These are phyloP conservation scores for Nicotiana tomentosiformis DNA, from an alignment of 257 asterid species.

Conservation along the genomic window DNA sequence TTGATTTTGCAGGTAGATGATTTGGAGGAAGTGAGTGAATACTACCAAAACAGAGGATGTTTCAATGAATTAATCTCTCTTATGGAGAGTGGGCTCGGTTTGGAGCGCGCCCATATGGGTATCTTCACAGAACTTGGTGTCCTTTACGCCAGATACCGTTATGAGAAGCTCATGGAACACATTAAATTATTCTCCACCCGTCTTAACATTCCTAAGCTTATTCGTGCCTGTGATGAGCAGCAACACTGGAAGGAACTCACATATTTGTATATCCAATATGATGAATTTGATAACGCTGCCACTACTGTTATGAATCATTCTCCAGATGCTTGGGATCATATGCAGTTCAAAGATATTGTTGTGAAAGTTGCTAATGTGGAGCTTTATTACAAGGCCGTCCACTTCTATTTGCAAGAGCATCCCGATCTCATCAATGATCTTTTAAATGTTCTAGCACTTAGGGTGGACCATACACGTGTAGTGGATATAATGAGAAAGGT, in stretches of 20 bases:
- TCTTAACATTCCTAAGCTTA: constrained; percentile 90
- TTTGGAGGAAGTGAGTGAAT: constrained; percentile 96
- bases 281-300: constrained; percentile 97
- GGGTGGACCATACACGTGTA: constrained; percentile 92
- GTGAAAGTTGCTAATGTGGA: constrained; percentile 98
- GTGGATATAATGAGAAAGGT: constrained; percentile 99
- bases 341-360: constrained; percentile 93
- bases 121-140: constrained; percentile 95
- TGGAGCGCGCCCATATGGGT: constrained; percentile 99
- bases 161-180: constrained; percentile 98
- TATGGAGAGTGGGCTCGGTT: constrained; percentile 97
- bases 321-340: constrained; percentile 99
- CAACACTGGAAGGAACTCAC: constrained; percentile 97
- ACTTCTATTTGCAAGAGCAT: constrained; percentile 97
- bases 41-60: constrained; percentile 95
- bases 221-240: constrained; percentile 98
- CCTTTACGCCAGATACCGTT: constrained; percentile 91
- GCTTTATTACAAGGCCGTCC: constrained; percentile 98
- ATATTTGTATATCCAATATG: constrained; percentile 82
- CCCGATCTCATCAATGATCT: constrained; percentile 96
- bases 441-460: constrained; percentile 95
- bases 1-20: constrained; percentile 73
- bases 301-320: constrained; percentile 99
- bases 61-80: constrained; percentile 93
- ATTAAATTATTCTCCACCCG: constrained; percentile 88